These are phyloP conservation scores for Arabidopsis hybrid DNA, from an alignment of 441 rosid species.

Conservation along the genomic window DNA sequence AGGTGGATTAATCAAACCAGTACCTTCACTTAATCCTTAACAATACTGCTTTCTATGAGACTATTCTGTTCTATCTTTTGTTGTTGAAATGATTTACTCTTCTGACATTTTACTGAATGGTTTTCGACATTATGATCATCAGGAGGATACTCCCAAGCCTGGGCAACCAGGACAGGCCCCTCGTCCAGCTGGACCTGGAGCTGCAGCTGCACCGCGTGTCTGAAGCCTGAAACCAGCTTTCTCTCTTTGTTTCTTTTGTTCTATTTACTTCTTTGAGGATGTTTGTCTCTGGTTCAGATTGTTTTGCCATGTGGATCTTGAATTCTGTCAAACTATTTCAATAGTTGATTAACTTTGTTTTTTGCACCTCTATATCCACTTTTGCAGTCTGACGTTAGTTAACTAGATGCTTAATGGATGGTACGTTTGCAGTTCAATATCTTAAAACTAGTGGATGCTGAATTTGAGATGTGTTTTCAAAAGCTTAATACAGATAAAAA, in stretches of 20 bases:
- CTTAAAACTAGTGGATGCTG: not conserved
- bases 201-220: constrained; percentile 51
- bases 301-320: not conserved
- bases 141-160: constrained; percentile 67
- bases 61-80: not conserved
- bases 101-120: not conserved
- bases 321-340: constrained; percentile 17
- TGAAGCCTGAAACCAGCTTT: constrained; percentile 30
- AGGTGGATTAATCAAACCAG: not conserved
- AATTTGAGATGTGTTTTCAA: not conserved
- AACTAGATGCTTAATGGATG: not conserved
- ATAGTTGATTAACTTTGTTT: constrained; percentile 11
- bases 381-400: not conserved
- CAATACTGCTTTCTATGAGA: not conserved
- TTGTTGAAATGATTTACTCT: not conserved
- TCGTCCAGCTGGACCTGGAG: constrained; percentile 52
- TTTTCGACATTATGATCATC: not conserved
- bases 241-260: not conserved
- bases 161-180: constrained; percentile 56
- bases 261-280: constrained; percentile 25
- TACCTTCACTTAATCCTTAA: not conserved
- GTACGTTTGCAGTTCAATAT: not conserved
- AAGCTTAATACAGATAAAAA: not conserved
- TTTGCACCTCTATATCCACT: not conserved
- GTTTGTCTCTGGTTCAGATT: constrained; percentile 2